Evolutionary conservation across 2,329 filamentous ascomycete species (phyloP).

Genomic region (Alternaria dauci): DNA sequence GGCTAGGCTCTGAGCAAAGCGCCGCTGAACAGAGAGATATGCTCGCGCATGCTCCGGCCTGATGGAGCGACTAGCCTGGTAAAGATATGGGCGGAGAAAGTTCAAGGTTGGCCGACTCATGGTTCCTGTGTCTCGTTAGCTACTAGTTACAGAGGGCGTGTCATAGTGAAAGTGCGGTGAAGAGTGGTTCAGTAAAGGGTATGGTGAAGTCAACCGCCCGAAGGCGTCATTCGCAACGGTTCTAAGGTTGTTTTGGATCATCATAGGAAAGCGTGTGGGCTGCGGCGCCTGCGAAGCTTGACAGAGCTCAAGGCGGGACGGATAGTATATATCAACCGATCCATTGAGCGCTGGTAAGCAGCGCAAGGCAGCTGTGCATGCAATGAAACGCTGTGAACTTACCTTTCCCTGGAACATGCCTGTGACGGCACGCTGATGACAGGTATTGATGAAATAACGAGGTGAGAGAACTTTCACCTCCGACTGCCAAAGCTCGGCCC

Average conservation of each 20-base stretch:
- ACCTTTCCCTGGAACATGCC: constrained; percentile 14
- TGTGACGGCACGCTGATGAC: constrained; percentile 6
- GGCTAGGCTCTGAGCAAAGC: constrained; percentile 32
- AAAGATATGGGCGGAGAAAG: constrained; percentile 66
- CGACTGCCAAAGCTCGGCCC: neutral
- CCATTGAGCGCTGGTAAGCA: neutral
- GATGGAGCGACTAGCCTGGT: constrained; percentile 49
- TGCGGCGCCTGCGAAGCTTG: neutral
- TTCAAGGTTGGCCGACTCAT: constrained; percentile 60
- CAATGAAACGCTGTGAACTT: neutral
- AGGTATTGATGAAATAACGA: neutral
- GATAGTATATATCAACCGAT: neutral
- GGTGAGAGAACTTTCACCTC: constrained; percentile 11
- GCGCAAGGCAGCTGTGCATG: neutral
- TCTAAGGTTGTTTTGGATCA: constrained; percentile 57
- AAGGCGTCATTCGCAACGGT: constrained; percentile 73
- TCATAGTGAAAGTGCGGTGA: neutral
- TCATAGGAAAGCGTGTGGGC: constrained; percentile 29
- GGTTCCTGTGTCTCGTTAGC: constrained; percentile 50
- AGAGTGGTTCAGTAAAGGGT: constrained; percentile 49
- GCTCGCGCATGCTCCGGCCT: constrained; percentile 59
- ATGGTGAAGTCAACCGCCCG: constrained; percentile 60
- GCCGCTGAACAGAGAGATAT: constrained; percentile 56
- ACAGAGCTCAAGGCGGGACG: neutral
- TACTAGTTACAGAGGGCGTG: constrained; percentile 19